Conservation (phyloP, 805 yeast genomes). For the Candida hispaniensis region DNA sequence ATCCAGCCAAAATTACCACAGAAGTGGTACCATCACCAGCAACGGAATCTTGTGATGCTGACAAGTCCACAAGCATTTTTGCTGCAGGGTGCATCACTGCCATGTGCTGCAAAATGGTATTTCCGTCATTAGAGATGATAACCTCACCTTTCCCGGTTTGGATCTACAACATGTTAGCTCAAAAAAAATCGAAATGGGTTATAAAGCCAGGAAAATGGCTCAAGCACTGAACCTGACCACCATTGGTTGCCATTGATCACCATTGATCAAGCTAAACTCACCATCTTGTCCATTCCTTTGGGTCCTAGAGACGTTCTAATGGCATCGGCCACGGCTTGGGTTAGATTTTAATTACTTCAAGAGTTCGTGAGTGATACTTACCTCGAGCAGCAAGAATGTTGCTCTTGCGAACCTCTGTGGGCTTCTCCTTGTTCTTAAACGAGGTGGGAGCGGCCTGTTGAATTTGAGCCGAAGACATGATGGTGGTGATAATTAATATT, state of each 20-base stretch:
- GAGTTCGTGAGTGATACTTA: conserved; percentile 16
- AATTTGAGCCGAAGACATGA: too few relatives aligned
- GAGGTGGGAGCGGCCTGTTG: too few relatives aligned
- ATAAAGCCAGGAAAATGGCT: too few relatives aligned
- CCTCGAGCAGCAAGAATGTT: conserved; percentile 79
- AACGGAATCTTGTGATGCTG: conserved; percentile 96
- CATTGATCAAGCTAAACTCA: conserved; percentile 20
- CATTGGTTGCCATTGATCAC: too few relatives aligned
- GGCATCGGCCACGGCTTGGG: conserved; percentile 78
- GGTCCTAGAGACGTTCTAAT: conserved; percentile 95
- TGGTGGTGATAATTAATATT: too few relatives aligned
- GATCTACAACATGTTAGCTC: conserved; percentile 19
- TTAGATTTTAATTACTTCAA: conserved; percentile 1
- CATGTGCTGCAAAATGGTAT: conserved; percentile 93
- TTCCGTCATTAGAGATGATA: conserved; percentile 95
- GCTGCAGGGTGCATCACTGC: conserved; percentile 99
- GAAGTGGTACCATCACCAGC: conserved; percentile 99
- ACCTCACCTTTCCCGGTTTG: conserved; percentile 87
- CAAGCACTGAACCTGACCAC: too few relatives aligned
- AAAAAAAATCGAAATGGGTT: too few relatives aligned
- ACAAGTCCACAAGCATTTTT: conserved; percentile 91
- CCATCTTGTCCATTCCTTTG: conserved; percentile 98
- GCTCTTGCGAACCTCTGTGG: conserved; percentile 83
- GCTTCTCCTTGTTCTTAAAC: conserved; percentile 88
- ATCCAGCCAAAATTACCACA: conserved; percentile 92